Conservation (phyloP, 2,329 filamentous ascomycete genomes). For the Aspergillus chevalieri region DNA sequence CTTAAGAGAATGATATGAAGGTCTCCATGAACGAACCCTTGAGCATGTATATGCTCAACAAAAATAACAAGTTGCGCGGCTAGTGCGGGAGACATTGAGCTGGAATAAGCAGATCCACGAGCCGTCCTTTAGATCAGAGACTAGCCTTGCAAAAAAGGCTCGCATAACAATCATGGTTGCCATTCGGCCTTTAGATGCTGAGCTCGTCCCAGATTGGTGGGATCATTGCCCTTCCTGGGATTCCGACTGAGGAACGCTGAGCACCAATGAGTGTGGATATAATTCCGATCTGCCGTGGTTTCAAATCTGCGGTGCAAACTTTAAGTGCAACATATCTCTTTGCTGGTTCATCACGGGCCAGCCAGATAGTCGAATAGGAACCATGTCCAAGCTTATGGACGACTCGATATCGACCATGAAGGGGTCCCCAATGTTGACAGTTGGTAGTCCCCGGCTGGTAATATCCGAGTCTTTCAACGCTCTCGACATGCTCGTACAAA, state of each 20-base stretch:
- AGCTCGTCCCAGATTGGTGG: conserved; percentile 16
- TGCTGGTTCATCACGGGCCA: conserved; percentile 18
- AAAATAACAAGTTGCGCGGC: conserved; percentile 25
- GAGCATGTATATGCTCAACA: conserved; percentile 17
- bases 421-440: conserved; percentile 22
- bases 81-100: conserved; percentile 18
- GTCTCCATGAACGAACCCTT: conserved; percentile 31
- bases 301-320: conserved; percentile 18
- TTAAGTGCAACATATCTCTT: conserved; percentile 22
- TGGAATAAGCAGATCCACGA: conserved; percentile 20
- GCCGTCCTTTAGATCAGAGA: conserved; percentile 12
- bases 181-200: conserved; percentile 18
- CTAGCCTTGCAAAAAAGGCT: conserved; percentile 14
- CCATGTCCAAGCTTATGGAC: conserved; percentile 39
- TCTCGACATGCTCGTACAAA: conserved; percentile 15
- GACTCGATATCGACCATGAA: conserved; percentile 31
- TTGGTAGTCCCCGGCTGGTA: conserved; percentile 19
- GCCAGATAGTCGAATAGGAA: conserved; percentile 29
- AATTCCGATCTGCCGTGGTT: conserved; percentile 10
- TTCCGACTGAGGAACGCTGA: background rate
- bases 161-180: conserved; percentile 19
- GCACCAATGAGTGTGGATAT: conserved; percentile 14
- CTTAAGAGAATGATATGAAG: conserved; percentile 31
- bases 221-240: conserved; percentile 6
- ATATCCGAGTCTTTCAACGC: conserved; percentile 15